phyloP scores from a whole-genome alignment of 805 yeast genomes.

The Debaryomyces hansenii region DNA sequence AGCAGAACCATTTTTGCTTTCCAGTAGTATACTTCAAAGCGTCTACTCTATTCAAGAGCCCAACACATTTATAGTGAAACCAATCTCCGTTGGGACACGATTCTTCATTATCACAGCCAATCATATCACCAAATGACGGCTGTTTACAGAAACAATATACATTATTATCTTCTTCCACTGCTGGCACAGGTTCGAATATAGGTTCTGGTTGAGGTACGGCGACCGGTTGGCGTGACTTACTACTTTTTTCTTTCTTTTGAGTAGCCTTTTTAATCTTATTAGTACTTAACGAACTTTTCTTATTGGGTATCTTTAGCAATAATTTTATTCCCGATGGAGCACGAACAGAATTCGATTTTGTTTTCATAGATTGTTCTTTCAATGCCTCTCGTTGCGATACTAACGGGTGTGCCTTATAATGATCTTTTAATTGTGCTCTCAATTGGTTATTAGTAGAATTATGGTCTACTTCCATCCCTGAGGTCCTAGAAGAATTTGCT shows the following conservation, averaged over 20 bases:
- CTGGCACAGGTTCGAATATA: constrained; percentile 2
- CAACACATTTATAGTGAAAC: constrained; percentile 49
- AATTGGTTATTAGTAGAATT: constrained; percentile 13
- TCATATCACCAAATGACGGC: constrained; percentile 94
- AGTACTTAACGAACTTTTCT: background rate
- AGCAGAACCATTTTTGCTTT: constrained; percentile 41
- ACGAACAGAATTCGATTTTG: background rate
- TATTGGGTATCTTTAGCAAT: constrained; percentile 8
- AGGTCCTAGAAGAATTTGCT: constrained; percentile 10
- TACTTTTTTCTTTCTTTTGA: constrained; percentile 2
- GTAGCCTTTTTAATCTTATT: background rate
- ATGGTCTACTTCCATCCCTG: background rate
- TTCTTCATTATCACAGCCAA: constrained; percentile 79
- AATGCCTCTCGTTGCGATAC: constrained; percentile 40
- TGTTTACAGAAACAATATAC: constrained; percentile 89
- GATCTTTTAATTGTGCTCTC: constrained; percentile 29
- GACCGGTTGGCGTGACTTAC: background rate
- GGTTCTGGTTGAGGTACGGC: background rate
- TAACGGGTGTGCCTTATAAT: constrained; percentile 36
- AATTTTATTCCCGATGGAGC: constrained; percentile 7
- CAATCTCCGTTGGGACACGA: constrained; percentile 46
- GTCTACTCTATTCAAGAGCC: constrained; percentile 36
- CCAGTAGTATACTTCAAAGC: constrained; percentile 36
- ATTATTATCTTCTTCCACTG: constrained; percentile 21
- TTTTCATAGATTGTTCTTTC: constrained; percentile 21